A percentile compares a stretch with the other conserved stretches of the same genome.
Conservation (phyloP, 2,329 filamentous ascomycete genomes). For the Magnaporthiopsis poae region DNA sequence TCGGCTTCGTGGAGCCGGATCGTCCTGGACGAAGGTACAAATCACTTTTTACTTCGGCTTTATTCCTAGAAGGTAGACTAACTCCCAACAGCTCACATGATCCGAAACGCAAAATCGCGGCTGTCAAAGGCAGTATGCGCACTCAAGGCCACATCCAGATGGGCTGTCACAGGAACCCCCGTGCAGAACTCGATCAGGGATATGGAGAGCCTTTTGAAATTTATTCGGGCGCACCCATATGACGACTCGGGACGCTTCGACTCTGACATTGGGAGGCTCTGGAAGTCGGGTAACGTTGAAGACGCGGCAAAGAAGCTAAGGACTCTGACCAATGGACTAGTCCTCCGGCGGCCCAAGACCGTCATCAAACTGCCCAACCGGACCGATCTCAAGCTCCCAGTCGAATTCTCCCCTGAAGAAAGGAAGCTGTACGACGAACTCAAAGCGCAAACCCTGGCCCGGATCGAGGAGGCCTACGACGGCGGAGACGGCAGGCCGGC, state of each 20-base stretch:
- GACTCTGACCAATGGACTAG: conserved; percentile 24
- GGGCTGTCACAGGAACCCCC: conserved; percentile 40
- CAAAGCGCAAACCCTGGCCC: conserved; percentile 18
- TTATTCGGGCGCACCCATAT: conserved; percentile 33
- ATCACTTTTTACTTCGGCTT: neutral
- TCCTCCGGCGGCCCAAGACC: conserved; percentile 30
- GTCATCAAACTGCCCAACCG: conserved; percentile 29
- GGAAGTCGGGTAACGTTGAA: conserved; percentile 27
- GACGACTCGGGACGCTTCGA: conserved; percentile 28
- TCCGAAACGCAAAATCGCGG: conserved; percentile 25
- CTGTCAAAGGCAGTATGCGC: conserved; percentile 28
- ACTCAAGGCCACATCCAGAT: conserved; percentile 27
- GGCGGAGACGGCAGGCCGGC: conserved; percentile 8
- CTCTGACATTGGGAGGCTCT: conserved; percentile 25
- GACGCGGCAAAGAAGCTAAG: conserved; percentile 31
- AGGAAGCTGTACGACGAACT: conserved; percentile 25
- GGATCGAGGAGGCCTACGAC: conserved; percentile 24
- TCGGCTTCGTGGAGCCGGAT: conserved; percentile 27
- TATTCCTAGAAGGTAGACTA: neutral
- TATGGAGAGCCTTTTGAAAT: conserved; percentile 31
- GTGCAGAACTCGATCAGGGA: conserved; percentile 37
- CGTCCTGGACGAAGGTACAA: conserved; percentile 29
- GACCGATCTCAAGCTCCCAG: conserved; percentile 21
- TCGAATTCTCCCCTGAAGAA: conserved; percentile 28
- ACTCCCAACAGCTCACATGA: conserved; percentile 27